Evolutionary conservation across 1,284 basidiomycete species (phyloP).

Genomic region (Phellinidium pouzarii): DNA sequence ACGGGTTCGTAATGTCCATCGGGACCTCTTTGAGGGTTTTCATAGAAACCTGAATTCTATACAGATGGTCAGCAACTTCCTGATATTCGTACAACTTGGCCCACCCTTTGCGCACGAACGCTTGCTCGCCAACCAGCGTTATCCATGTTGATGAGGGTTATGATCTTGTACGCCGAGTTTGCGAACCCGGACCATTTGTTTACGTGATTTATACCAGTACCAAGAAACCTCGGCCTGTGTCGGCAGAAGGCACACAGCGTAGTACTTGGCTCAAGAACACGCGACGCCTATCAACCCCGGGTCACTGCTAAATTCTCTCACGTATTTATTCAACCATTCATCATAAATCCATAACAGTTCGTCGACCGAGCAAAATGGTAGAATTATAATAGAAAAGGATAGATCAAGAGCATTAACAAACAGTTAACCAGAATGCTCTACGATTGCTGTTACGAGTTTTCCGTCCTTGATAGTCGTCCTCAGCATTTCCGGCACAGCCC

Average conservation of each 20-base stretch:
- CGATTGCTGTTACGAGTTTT: slow-evolving; percentile 81
- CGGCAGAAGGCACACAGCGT: too few relatives aligned
- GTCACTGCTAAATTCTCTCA: too few relatives aligned
- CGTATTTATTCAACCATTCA: too few relatives aligned
- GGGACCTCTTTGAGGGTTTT: slow-evolving; percentile 35
- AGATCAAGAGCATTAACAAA: not conserved
- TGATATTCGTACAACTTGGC: not conserved
- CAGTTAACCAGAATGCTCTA: slow-evolving; percentile 59
- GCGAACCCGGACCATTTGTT: too few relatives aligned
- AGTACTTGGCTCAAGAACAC: too few relatives aligned
- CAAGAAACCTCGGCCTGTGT: too few relatives aligned
- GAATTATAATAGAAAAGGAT: too few relatives aligned
- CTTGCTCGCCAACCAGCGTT: slow-evolving; percentile 10
- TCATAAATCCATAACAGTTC: too few relatives aligned
- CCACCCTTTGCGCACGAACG: slow-evolving; percentile 5
- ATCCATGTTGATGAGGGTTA: slow-evolving; percentile 9
- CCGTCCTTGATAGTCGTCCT: slow-evolving; percentile 78
- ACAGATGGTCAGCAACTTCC: not conserved
- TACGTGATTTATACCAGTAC: too few relatives aligned
- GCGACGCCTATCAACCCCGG: too few relatives aligned
- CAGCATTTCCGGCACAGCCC: slow-evolving; percentile 94
- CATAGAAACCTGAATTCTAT: slow-evolving; percentile 14
- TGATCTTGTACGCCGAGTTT: not conserved
- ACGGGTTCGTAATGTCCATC: slow-evolving; percentile 48
- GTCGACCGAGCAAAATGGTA: too few relatives aligned